Evolutionary conservation across 2,329 filamentous ascomycete genomes (phyloP).

Genomic region (Lachnum nothofagi): DNA sequence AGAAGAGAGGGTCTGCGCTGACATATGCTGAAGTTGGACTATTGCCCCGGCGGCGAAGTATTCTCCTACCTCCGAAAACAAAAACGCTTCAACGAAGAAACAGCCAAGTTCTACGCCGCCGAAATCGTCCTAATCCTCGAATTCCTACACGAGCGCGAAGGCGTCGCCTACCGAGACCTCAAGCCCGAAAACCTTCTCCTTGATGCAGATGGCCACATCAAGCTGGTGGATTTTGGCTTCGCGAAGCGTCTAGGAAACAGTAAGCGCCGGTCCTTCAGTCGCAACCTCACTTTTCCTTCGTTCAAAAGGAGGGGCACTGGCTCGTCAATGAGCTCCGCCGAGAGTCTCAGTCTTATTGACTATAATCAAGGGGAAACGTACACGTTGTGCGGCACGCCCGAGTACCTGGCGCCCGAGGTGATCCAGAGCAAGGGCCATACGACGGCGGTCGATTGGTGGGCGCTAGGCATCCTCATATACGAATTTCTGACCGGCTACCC

Average conservation of each 20-base stretch:
- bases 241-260: constrained; percentile 68
- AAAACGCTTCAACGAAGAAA: constrained; percentile 72
- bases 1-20: too few relatives aligned
- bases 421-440: constrained; percentile 76
- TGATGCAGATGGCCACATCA: constrained; percentile 72
- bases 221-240: constrained; percentile 80
- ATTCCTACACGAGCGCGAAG: constrained; percentile 73
- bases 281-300: neutral
- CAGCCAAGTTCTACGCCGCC: constrained; percentile 75
- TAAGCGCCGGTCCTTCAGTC: constrained; percentile 30
- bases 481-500: constrained; percentile 82
- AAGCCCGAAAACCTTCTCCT: constrained; percentile 80
- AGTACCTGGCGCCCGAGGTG: constrained; percentile 79
- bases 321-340: neutral
- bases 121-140: constrained; percentile 80
- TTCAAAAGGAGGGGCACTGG: neutral
- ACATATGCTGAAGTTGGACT: constrained; percentile 61
- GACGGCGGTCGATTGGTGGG: constrained; percentile 82
- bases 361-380: constrained; percentile 60
- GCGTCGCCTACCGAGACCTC: constrained; percentile 74
- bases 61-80: constrained; percentile 77
- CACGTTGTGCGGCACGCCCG: constrained; percentile 76
- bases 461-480: constrained; percentile 75
- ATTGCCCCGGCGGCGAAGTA: constrained; percentile 77
- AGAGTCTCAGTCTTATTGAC: constrained; percentile 7